Conservation (phyloP, 148 eudicot genomes). For the Camellia japonica region DNA sequence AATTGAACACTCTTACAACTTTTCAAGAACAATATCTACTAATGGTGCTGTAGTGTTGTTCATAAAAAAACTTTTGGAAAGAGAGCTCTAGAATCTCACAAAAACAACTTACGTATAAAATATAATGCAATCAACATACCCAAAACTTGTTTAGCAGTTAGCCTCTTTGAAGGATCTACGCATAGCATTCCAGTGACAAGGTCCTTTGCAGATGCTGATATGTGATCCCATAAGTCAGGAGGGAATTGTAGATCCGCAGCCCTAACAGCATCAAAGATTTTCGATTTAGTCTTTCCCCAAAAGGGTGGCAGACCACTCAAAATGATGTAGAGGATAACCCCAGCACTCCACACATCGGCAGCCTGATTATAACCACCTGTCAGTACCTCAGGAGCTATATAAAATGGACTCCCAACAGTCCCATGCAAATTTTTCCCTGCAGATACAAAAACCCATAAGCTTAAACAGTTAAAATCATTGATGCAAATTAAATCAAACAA, state of each 20-base stretch:
- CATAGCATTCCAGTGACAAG: constrained; percentile 71
- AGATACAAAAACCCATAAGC: constrained; percentile 17
- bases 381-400: constrained; percentile 91
- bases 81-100: neutral
- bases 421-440: constrained; percentile 77
- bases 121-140: constrained; percentile 24
- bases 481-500: neutral
- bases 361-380: constrained; percentile 74
- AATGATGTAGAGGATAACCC: constrained; percentile 86
- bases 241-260: constrained; percentile 74
- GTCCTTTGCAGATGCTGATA: constrained; percentile 66
- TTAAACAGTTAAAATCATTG: neutral
- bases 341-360: constrained; percentile 93
- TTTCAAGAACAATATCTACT: neutral
- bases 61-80: neutral
- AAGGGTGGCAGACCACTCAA: constrained; percentile 83
- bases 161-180: constrained; percentile 55
- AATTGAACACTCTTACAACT: constrained; percentile 1
- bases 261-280: constrained; percentile 76
- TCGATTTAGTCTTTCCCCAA: constrained; percentile 80
- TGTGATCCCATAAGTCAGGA: constrained; percentile 55
- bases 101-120: neutral
- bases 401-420: constrained; percentile 87
- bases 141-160: constrained; percentile 58
- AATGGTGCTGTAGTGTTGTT: too few relatives aligned